Evolutionary conservation across 768 basidiomycete species (phyloP), one percentile per base, ranked within the genome.

Genomic region (Tricholoma matsutake): DNA sequence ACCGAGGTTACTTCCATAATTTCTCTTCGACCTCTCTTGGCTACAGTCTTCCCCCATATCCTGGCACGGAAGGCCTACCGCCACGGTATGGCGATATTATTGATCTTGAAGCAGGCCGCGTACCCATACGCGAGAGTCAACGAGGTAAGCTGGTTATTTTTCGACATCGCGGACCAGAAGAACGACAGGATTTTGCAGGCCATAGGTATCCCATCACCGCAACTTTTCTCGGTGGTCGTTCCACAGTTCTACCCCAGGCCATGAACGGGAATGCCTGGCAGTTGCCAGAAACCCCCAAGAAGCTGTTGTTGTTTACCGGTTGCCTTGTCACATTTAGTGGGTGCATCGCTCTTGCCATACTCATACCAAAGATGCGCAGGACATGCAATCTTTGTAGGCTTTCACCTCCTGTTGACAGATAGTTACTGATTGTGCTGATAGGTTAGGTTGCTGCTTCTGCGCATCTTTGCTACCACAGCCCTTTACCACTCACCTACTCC

Each of bases 291-390:
- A 52, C 6, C 8, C 32, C 8, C n/a, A 53, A 53, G 34, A 22
- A n/a, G n/a, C 25, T 37, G 9, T 6, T 60, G 5, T 18, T 56
- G 35, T 54, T 22, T 2, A 34, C 60, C 29, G 20, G 0, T 13
- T 54, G 25, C 10, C 11, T 13, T 4, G 20, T 54, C 37, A 2
- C 11, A 6, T 2, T 61, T 13, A 58, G 9, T 39, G 47, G 37
- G n/a, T 6, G 34, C 6, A 2, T 65, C 1, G 54, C 37, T 53
- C n/a, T 61, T 13, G 60, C 57, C 11, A n/a, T 60, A 22, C 6
- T 61, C 31, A 29, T 63, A 22, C 58, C 62, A 6, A 54, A 52
- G 53, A 16, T 58, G 39, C 59, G 34, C 22, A 16, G 34, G 7
- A 9, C n/a, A 4, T 25, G n/a, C 28, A 0, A 53, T 10, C 16